Base-by-base conservation (phyloP, 208 protist species). In the Phytomonas sp. region DNA sequence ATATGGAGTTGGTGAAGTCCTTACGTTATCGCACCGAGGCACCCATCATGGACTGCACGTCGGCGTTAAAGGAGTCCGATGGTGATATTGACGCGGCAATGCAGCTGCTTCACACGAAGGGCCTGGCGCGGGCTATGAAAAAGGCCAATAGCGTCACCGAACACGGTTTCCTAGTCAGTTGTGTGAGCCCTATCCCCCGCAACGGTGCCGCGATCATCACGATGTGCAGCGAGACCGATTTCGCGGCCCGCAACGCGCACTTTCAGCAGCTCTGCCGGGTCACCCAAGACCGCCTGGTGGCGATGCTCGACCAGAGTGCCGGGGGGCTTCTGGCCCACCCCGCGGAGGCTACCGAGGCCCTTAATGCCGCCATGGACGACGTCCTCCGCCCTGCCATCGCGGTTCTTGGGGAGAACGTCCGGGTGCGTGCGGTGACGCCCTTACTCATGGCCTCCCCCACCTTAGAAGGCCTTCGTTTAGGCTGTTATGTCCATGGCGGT, bases 151-250 rank as follows among this genome's bases (percentile, higher is more conserved):
- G 93, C 66, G 78, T 85, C 60, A 93, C 93, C 23, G 79, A 84
- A 69, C 81, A 95, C 69, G 93, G 93, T 66, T 86, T 90, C 70
- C 82, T 94, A 34, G 88, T 91, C 23, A 78, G 82, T 67, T 92
- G 86, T 69, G 74, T 89, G n/a, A 60, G 64, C 23, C 23, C 29
- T 19, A 68, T 1, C 3, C 60, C 29, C 60, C 12, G 85, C 83
- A 31, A 71, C 75, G 85, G 85, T 5, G 87, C 78, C 0, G 87
- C 80, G 26, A 81, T 94, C 49, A 82, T 97, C 14, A 88, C 84
- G 33, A 68, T 97, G 59, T 94, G 88, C 77, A 88, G 80, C 70
- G 91, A 97, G 62, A 97, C 93, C 0, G 93, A 97, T 73, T 97
- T 97, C 66, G 93, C 91, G 16, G 86, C 89, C 29, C 86, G 90